Evolutionary conservation across 1,284 basidiomycete species (phyloP).

Genomic region (Cutaneotrichosporon sp.): DNA sequence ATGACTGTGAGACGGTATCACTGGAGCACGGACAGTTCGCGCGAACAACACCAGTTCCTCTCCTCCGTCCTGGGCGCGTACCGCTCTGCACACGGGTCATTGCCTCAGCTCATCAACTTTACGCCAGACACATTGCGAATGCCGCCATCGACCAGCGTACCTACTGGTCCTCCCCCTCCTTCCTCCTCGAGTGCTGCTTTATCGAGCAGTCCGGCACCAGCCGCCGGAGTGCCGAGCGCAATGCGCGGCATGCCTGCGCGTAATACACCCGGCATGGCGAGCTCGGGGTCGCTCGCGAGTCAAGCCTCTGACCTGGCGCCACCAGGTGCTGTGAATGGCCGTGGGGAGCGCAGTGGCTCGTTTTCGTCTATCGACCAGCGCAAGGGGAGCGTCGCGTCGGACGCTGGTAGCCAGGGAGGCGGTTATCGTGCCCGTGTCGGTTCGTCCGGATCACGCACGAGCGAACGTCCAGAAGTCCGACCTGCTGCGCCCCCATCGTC

Average conservation of each 20-base stretch:
- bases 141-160: no score
- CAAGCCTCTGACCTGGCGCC: background rate
- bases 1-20: conserved; percentile 71
- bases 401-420: background rate
- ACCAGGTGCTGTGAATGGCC: background rate
- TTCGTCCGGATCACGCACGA: background rate
- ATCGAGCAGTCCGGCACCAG: no score
- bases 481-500: background rate
- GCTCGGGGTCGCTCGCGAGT: background rate
- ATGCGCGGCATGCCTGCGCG: background rate
- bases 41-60: conserved; percentile 68
- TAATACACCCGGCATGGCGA: background rate
- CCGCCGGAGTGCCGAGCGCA: no score
- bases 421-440: background rate
- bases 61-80: conserved; percentile 59
- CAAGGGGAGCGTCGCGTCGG: background rate
- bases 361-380: conserved; percentile 3
- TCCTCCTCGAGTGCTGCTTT: no score
- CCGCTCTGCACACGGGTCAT: conserved; percentile 51
- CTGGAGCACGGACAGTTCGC: conserved; percentile 72
- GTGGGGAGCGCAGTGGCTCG: background rate
- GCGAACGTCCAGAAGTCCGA: background rate
- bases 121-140: background rate
- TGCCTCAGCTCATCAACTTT: conserved; percentile 45
- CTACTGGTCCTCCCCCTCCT: no score